Conservation (phyloP, 345 rosid species). For the Odontarrhena argentea region DNA sequence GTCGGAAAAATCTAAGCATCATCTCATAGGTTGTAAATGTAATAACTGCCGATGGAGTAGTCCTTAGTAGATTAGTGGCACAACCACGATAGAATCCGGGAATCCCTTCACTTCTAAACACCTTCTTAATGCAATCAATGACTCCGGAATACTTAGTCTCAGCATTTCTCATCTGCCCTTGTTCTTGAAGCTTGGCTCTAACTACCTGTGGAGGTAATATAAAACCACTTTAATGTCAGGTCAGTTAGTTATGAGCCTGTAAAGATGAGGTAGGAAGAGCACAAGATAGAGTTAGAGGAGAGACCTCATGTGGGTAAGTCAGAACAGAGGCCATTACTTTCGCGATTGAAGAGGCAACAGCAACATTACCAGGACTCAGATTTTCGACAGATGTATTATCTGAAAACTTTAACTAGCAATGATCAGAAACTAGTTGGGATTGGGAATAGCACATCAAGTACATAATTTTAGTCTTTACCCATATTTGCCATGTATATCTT, state of each 20-base stretch:
- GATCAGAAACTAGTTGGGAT: constrained; percentile 36
- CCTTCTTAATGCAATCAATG: constrained; percentile 76
- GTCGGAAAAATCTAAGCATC: constrained; percentile 57
- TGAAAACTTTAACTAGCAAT: constrained; percentile 43
- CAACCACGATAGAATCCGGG: constrained; percentile 86
- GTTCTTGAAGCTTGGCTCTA: constrained; percentile 96
- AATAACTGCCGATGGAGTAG: constrained; percentile 84
- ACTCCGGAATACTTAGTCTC: constrained; percentile 62
- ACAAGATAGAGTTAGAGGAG: constrained; percentile 18
- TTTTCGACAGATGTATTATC: constrained; percentile 62
- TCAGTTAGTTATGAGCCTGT: constrained; percentile 7
- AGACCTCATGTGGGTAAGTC: constrained; percentile 96
- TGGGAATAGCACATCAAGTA: constrained; percentile 10
- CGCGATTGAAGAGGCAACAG: constrained; percentile 77
- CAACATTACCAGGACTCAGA: constrained; percentile 63
- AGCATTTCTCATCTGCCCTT: constrained; percentile 63
- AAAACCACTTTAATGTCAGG: not conserved
- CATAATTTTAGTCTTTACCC: constrained; percentile 47
- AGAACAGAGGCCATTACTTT: constrained; percentile 81
- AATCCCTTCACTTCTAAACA: constrained; percentile 66
- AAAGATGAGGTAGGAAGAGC: not conserved
- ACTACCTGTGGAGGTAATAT: constrained; percentile 57
- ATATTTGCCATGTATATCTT: constrained; percentile 72
- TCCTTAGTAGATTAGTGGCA: constrained; percentile 74
- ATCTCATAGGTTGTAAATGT: constrained; percentile 86